These are phyloP conservation scores for Boletellus emodensis DNA, from an alignment of 768 basidiomycete genomes.

Conservation along the genomic window DNA sequence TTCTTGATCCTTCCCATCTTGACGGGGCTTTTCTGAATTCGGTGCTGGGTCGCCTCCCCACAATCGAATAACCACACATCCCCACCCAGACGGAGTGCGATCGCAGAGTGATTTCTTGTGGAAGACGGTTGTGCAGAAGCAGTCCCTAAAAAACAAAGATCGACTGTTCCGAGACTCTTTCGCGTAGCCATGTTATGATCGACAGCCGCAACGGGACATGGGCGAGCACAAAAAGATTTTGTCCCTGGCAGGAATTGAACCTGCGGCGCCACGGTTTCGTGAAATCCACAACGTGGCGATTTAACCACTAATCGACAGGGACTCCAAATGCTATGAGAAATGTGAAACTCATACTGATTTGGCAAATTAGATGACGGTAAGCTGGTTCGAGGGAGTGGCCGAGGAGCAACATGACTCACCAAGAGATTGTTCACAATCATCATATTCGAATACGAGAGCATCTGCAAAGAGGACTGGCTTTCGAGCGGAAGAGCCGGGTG, in stretches of 20 bases:
- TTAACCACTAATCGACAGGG: constrained; percentile 44
- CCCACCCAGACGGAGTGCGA: constrained; percentile 59
- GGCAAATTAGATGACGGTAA: no score
- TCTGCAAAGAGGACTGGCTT: neutral
- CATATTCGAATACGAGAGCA: constrained; percentile 15
- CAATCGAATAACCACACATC: constrained; percentile 86
- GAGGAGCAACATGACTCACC: no score
- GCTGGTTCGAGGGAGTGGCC: no score
- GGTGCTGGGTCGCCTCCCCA: constrained; percentile 80
- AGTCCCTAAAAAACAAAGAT: constrained; percentile 74
- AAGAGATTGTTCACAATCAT: no score
- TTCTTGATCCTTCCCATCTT: constrained; percentile 78
- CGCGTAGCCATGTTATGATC: constrained; percentile 16
- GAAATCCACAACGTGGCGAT: constrained; percentile 39
- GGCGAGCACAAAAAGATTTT: no score
- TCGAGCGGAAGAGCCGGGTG: neutral
- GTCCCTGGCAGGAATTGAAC: constrained; percentile 39
- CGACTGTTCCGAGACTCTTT: constrained; percentile 35
- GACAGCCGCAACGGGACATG: neutral
- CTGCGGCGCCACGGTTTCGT: constrained; percentile 36
- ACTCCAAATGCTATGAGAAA: constrained; percentile 9
- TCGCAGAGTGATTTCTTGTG: constrained; percentile 74
- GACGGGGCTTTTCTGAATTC: constrained; percentile 65
- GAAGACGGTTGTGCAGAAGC: constrained; percentile 78
- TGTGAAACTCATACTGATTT: neutral